These are phyloP conservation scores for Hypoxylon sp. DNA, from an alignment of 2,329 filamentous ascomycete species.

Conservation along the genomic window DNA sequence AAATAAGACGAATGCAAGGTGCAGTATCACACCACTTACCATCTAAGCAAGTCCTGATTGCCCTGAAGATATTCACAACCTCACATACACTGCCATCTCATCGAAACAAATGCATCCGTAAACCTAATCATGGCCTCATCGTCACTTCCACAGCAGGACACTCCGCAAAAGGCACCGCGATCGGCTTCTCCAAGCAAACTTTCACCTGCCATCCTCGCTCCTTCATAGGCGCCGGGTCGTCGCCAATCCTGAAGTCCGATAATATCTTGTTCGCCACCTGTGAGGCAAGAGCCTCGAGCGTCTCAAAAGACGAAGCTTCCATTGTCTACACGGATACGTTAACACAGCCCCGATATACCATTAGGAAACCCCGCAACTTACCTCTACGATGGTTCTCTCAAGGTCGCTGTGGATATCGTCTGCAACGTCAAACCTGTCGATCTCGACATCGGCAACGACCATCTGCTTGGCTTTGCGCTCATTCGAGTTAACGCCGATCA, in stretches of 20 bases:
- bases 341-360: not conserved
- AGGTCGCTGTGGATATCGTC: conserved; percentile 67
- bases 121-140: conserved; percentile 45
- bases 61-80: not conserved
- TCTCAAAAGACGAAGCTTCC: conserved; percentile 69
- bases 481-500: conserved; percentile 80
- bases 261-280: conserved; percentile 62
- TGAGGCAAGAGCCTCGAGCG: conserved; percentile 70
- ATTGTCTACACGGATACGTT: conserved; percentile 58
- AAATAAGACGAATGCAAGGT: not conserved
- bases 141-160: conserved; percentile 75
- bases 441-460: conserved; percentile 71
- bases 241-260: conserved; percentile 55
- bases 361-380: conserved; percentile 53
- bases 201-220: conserved; percentile 65
- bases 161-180: conserved; percentile 79
- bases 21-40: not conserved
- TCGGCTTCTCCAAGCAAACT: conserved; percentile 77
- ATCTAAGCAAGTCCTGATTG: not conserved
- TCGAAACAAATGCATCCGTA: not conserved
- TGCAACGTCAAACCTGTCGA: conserved; percentile 64
- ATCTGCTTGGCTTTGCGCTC: conserved; percentile 76
- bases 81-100: not conserved
- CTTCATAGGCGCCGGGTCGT: conserved; percentile 53
- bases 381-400: conserved; percentile 72